Percentiles rank a stretch among this genome's conserved stretches.
Evolutionary conservation across 73 alveolate species (phyloP).

Genomic region (Blepharisma stoltei): DNA sequence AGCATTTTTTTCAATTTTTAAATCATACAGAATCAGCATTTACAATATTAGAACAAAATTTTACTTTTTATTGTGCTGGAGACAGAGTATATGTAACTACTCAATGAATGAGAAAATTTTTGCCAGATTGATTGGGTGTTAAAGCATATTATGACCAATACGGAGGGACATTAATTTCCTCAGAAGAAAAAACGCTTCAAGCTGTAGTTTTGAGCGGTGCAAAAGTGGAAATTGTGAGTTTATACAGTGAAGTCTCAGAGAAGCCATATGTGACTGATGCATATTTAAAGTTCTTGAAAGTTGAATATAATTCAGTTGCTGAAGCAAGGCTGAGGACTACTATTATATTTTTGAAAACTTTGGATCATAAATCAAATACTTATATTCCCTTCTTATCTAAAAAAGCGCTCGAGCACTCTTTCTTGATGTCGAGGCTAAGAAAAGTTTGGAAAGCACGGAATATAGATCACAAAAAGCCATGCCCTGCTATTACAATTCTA

Average conservation of each 20-base stretch:
- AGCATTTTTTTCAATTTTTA: constrained; percentile 23
- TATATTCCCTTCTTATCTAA: not conserved
- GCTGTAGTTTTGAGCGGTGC: constrained; percentile 18
- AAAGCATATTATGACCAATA: not conserved
- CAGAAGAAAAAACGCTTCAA: constrained; percentile 17
- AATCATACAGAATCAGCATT: too few species aligned
- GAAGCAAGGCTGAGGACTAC: constrained; percentile 4
- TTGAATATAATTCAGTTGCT: not conserved
- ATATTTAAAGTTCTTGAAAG: not conserved
- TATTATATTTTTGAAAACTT: constrained; percentile 6
- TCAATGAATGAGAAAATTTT: not conserved
- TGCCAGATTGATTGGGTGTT: not conserved
- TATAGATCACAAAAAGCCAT: constrained; percentile 5
- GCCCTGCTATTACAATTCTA: constrained; percentile 4
- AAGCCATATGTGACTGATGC: not conserved
- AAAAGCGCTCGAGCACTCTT: not conserved
- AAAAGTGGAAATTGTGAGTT: not conserved
- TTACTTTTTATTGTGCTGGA: not conserved
- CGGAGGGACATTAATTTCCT: not conserved
- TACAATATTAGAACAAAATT: not conserved
- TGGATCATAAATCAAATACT: not conserved
- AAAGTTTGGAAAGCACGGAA: not conserved
- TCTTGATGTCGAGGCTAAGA: constrained; percentile 3
- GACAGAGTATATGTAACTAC: not conserved
- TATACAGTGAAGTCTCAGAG: constrained; percentile 4